phyloP scores from a whole-genome alignment of 2,329 filamentous ascomycete species.

The Aspergillus intermedius region DNA sequence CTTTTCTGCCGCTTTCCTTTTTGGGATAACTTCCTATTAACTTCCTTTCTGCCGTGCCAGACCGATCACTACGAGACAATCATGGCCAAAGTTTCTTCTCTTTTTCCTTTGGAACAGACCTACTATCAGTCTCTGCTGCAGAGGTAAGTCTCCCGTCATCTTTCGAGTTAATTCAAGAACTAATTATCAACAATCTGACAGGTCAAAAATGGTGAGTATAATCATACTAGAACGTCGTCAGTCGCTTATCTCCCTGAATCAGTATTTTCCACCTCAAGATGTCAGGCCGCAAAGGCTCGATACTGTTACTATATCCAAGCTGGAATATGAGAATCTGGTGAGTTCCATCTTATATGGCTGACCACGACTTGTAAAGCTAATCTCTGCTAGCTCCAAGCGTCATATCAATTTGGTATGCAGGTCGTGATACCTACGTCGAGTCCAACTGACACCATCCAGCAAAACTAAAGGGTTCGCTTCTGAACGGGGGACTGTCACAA shows the following conservation, averaged over 20 bases:
- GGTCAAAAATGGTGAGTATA: background rate
- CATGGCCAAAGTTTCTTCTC: conserved; percentile 20
- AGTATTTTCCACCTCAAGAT: conserved; percentile 38
- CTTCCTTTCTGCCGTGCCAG: background rate
- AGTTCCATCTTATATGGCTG: conserved; percentile 16
- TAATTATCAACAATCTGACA: background rate
- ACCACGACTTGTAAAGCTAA: background rate
- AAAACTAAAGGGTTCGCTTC: conserved; percentile 43
- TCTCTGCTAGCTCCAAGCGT: conserved; percentile 11
- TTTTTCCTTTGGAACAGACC: conserved; percentile 54
- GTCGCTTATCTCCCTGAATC: conserved; percentile 5
- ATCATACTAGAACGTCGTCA: background rate
- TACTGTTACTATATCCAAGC: conserved; percentile 51
- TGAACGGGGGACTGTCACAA: conserved; percentile 44
- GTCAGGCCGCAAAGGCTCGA: conserved; percentile 29
- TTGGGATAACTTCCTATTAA: background rate
- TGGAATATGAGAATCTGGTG: conserved; percentile 57
- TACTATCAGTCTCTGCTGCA: conserved; percentile 58
- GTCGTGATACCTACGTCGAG: background rate
- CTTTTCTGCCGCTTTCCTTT: background rate
- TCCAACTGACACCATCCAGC: conserved; percentile 23
- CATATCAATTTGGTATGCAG: conserved; percentile 11
- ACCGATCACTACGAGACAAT: background rate
- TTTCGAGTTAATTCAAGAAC: too few relatives aligned
- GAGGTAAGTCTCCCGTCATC: conserved; percentile 45